Base-by-base conservation (phyloP, 352 stramenopile species). In the Phytophthora agathidicida region DNA sequence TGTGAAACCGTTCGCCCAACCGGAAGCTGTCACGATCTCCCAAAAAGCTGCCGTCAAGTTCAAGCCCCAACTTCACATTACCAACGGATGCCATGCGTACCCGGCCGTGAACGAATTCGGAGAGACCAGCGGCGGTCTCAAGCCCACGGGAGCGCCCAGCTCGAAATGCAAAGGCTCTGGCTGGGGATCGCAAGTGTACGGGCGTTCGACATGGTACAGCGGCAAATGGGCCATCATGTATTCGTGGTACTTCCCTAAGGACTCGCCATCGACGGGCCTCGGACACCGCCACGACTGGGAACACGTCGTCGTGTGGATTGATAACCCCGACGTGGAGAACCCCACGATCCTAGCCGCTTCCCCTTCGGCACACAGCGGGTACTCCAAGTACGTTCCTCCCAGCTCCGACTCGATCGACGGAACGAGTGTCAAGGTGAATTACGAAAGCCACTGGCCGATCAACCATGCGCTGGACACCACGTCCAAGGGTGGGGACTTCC, bases 201-300 rank as follows among this genome's bases (percentile, higher is more conserved):
- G 60, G 3, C 60, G 60, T 11, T 53, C 26, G 2, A 36, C 26
- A 1, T 36, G 26, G 42, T 31, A 49, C n/a, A 23, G 9, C 5
- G 42, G 22, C 19, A 13, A 19, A 5, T 45, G 22, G 19, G 22
- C 37, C 20, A 46, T 59, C 60, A 66, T 65, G 57, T 65, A 60
- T 60, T 59, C 50, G 26, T 71, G 66, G 66, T 75, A 75, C 60
- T 65, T 75, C 49, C 60, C 65, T n/a, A 74, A 74, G 51, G 65
- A 74, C 54, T 62, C 49, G 27, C 60, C 60, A 17, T 54, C 48
- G 19, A 50, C 58, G 2, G 38, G 43, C 7, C 35, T 74, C 6
- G 69, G 65, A 3, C 65, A 79, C 46, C 70, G 70, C 42, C 71
- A 76, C 47, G 65, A 80, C 45, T 80, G 65, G 65, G 71, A 76